Base-by-base conservation (phyloP, 2,329 filamentous ascomycete genomes). In the Microascus cirrosus region DNA sequence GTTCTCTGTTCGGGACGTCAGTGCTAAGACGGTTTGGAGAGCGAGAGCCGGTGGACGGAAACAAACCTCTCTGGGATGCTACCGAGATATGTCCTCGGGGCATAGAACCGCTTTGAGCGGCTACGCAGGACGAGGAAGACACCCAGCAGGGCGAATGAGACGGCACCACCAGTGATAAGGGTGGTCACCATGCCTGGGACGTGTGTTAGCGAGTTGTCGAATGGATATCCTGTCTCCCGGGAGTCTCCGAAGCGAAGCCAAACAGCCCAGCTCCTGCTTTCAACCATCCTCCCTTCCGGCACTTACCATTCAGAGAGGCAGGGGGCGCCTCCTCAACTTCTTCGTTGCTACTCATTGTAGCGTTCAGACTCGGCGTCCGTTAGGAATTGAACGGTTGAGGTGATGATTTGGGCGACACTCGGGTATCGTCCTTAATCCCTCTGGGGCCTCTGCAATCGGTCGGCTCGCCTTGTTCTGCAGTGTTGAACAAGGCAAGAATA, bases 51-150 rank as follows among this genome's bases (percentile, higher is more conserved):
- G 15, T 6, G 13, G 13, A 18, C 13, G 10, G 15, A 18, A 3
- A 62, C 65, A 57, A 60, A 76, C 74, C 63, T 73, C 58, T 73
- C 69, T 35, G 71, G 71, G 45, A 79, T 62, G 60, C 68, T 77
- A 53, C 77, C 77, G 8, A 79, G 64, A 59, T 79, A 79, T 3
- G 77, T 78, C 64, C 77, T 70, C 2, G 77, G 77, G 3, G 76
- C 76, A 68, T 79, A 79, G 66, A 68, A 79, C 53, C 77, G 73
- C 45, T 70, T 69, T 56, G 77, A 69, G 60, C 69, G 76, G 63
- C 66, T 73, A 22, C 77, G 71, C 45, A 79, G 65, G 59, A 74
- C 53, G 58, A 79, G 62, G 68, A 79, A 79, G 62, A 78, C 66
- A 52, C 63, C 48, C 11, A 79, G 54, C 65, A 77, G 77, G 50